Evolutionary conservation across 805 yeast genomes (phyloP).

Genomic region (Candida yuanshanica): DNA sequence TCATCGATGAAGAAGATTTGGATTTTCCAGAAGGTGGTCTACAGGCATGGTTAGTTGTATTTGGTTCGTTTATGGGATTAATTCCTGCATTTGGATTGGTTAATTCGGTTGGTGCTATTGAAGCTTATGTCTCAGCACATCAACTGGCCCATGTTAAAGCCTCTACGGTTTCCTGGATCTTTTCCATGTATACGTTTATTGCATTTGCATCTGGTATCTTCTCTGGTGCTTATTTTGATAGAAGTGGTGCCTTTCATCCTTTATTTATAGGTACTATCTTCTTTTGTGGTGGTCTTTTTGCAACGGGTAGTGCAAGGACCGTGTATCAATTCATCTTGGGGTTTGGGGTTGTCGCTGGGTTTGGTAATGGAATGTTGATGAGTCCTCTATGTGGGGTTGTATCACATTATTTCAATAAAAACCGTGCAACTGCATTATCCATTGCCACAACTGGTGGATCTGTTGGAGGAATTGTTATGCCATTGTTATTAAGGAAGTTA

Average conservation of each 20-base stretch:
- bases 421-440: slow-evolving; percentile 53
- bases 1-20: slow-evolving; percentile 10
- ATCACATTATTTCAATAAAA: slow-evolving; percentile 59
- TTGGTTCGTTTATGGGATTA: slow-evolving; percentile 58
- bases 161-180: slow-evolving; percentile 59
- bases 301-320: slow-evolving; percentile 46
- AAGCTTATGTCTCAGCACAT: slow-evolving; percentile 49
- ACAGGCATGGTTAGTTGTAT: slow-evolving; percentile 49
- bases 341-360: slow-evolving; percentile 50
- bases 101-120: slow-evolving; percentile 61
- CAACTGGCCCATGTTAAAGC: slow-evolving; percentile 46
- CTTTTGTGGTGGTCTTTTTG: slow-evolving; percentile 48
- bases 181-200: slow-evolving; percentile 51
- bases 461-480: slow-evolving; percentile 51
- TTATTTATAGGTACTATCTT: slow-evolving; percentile 39
- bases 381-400: slow-evolving; percentile 58
- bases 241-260: slow-evolving; percentile 47
- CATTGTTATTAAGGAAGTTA: slow-evolving; percentile 45
- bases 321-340: slow-evolving; percentile 59
- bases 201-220: slow-evolving; percentile 48
- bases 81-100: slow-evolving; percentile 54
- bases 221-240: slow-evolving; percentile 58
- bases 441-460: slow-evolving; percentile 50
- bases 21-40: slow-evolving; percentile 52
- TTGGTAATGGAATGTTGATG: slow-evolving; percentile 55